These are phyloP conservation scores for Orbilia oligospora DNA, from an alignment of 2,329 filamentous ascomycete genomes.

Conservation along the genomic window DNA sequence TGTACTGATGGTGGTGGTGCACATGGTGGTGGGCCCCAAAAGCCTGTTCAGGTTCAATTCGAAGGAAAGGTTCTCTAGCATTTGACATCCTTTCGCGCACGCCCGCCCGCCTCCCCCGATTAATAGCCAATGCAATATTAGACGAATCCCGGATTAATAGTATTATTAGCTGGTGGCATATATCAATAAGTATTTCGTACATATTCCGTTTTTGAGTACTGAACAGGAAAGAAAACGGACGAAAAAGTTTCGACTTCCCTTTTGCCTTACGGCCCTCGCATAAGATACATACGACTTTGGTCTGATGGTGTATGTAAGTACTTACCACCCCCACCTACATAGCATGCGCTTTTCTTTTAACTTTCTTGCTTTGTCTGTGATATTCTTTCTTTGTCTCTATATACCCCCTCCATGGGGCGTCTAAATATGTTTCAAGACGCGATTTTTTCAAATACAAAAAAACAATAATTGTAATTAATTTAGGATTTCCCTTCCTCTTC, in stretches of 20 bases:
- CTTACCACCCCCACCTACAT: conserved; percentile 9
- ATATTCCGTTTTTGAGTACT: conserved; percentile 34
- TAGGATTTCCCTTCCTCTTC: conserved; percentile 21
- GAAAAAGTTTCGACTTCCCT: neutral
- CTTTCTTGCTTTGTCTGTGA: conserved; percentile 13
- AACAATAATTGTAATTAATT: conserved; percentile 23
- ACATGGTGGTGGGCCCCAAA: neutral
- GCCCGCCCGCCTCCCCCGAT: conserved; percentile 17
- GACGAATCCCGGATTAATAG: conserved; percentile 48
- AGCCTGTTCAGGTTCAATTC: conserved; percentile 15
- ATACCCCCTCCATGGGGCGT: conserved; percentile 27
- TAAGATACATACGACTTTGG: conserved; percentile 16
- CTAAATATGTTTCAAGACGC: conserved; percentile 53
- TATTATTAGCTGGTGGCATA: neutral
- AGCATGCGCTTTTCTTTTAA: neutral
- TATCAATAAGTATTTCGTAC: conserved; percentile 37
- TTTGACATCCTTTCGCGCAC: conserved; percentile 5
- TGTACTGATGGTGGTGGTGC: neutral
- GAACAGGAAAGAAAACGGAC: conserved; percentile 30
- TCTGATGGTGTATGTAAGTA: conserved; percentile 22
- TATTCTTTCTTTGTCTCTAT: conserved; percentile 8
- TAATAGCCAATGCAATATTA: conserved; percentile 42
- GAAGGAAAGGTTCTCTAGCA: too few species aligned
- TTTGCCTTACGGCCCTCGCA: conserved; percentile 5
- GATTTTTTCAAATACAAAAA: conserved; percentile 30